Evolutionary conservation across 345 rosid genomes (phyloP), one percentile per base, ranked within the genome.

Genomic region (Anacardium occidentale): DNA sequence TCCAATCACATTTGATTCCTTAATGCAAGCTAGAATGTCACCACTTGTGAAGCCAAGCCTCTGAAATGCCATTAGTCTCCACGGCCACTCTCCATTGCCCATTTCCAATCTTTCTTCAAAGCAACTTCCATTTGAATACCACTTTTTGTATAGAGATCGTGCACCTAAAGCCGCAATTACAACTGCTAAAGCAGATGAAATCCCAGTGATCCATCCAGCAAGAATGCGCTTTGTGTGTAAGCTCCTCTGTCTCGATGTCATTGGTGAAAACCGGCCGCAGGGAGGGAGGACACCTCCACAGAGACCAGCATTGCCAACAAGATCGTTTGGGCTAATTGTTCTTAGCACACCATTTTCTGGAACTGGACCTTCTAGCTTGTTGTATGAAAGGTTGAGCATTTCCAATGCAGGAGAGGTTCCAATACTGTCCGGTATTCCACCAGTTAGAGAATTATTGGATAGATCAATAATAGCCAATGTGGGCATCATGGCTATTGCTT

Each of bases 31-130:
- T 2, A 90, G 84, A 70, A 95, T 85, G 67, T 92, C 99, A 24
- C 85, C 59, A 32, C 96, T 85, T 14, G 92, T 88, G 77, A 95
- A 92, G 13, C 89, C 89, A 21, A 95, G 83, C 76, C 96, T 89
- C 75, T 95, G 97, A 88, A 92, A 95, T 78, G 94, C 98, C 88
- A 85, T 81, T 54, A 92, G 62, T 77, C 89, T 87, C 99, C 99
- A 95, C 1, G 99, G 97, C 97, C 99, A 95, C 68, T 88, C 90
- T 64, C 83, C 86, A 2, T 66, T 79, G 25, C 89, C 86, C 69
- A 74, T 79, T 54, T 81, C 88, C 8, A 80, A 78, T 66, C 77
- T 78, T 66, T 83, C 90, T 64, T 78, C 83, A 8, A 85, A 81
- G 81, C 90, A 87, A 76, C 84, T 77, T 50, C 92, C 87, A 53